Percentiles rank a stretch among this genome's conserved stretches.
These are phyloP conservation scores for Quercus suber DNA, from an alignment of 306 rosid genomes.

Conservation along the genomic window DNA sequence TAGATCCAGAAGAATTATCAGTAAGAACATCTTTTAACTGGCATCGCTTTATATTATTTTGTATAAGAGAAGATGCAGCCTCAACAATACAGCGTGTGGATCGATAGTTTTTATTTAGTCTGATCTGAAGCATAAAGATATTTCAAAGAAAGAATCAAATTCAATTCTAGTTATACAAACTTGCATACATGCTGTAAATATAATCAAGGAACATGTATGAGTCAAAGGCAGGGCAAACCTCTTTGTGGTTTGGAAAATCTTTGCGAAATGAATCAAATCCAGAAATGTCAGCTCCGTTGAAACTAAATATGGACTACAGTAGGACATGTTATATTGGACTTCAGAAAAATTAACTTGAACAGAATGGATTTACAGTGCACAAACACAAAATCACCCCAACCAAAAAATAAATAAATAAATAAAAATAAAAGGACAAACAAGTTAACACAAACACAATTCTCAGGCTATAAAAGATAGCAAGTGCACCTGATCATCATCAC, in stretches of 20 bases:
- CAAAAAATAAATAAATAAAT: background rate
- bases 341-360: constrained; percentile 17
- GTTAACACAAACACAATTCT: background rate
- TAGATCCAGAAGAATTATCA: constrained; percentile 81
- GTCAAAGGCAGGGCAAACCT: constrained; percentile 51
- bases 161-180: background rate
- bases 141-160: constrained; percentile 14
- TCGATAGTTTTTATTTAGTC: constrained; percentile 89
- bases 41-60: constrained; percentile 67
- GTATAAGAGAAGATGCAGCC: constrained; percentile 88
- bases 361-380: background rate
- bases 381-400: background rate
- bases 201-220: constrained; percentile 14
- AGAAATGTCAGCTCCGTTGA: constrained; percentile 91
- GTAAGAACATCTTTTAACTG: constrained; percentile 69
- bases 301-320: constrained; percentile 91
- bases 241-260: constrained; percentile 80
- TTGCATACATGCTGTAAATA: constrained; percentile 2
- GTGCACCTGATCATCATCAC: constrained; percentile 91
- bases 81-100: constrained; percentile 89
- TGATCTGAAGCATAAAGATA: constrained; percentile 50
- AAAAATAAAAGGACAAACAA: background rate
- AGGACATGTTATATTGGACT: constrained; percentile 21
- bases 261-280: constrained; percentile 83
- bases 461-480: constrained; percentile 11